phyloP scores from a whole-genome alignment of 2,329 filamentous ascomycete genomes.

The Passalora sequoiae region DNA sequence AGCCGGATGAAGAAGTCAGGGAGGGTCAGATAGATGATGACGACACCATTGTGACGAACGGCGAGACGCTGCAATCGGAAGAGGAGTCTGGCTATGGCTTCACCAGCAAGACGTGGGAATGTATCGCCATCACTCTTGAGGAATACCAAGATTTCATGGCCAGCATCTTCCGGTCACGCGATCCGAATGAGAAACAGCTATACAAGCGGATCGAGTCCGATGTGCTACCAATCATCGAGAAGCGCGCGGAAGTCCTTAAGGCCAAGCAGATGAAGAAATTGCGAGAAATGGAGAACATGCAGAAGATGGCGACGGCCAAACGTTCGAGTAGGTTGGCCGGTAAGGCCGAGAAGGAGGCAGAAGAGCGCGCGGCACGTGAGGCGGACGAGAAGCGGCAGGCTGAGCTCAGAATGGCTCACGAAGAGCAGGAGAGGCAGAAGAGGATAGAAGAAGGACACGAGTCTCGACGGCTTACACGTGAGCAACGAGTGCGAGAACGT shows the following conservation, averaged over 20 bases:
- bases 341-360: conserved; percentile 71
- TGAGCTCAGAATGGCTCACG: conserved; percentile 59
- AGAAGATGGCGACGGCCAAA: conserved; percentile 90
- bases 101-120: conserved; percentile 82
- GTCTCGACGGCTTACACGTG: conserved; percentile 73
- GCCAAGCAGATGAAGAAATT: conserved; percentile 70
- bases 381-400: conserved; percentile 61
- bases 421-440: conserved; percentile 54
- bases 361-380: conserved; percentile 66
- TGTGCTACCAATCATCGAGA: conserved; percentile 77
- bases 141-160: conserved; percentile 71
- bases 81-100: conserved; percentile 51
- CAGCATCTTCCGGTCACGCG: conserved; percentile 67
- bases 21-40: conserved; percentile 39
- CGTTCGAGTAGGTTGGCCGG: conserved; percentile 82
- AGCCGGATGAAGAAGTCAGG: conserved; percentile 41
- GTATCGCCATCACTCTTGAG: conserved; percentile 72
- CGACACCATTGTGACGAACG: conserved; percentile 31
- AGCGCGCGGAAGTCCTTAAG: conserved; percentile 62
- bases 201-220: conserved; percentile 67
- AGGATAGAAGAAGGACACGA: conserved; percentile 73
- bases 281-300: conserved; percentile 72
- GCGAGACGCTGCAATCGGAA: conserved; percentile 30
- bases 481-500: conserved; percentile 78
- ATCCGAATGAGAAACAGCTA: conserved; percentile 78